Evolutionary conservation across 495 filamentous ascomycete genomes (phyloP), one percentile per base, ranked within the genome.

Genomic region (Parathielavia hyrcaniae): DNA sequence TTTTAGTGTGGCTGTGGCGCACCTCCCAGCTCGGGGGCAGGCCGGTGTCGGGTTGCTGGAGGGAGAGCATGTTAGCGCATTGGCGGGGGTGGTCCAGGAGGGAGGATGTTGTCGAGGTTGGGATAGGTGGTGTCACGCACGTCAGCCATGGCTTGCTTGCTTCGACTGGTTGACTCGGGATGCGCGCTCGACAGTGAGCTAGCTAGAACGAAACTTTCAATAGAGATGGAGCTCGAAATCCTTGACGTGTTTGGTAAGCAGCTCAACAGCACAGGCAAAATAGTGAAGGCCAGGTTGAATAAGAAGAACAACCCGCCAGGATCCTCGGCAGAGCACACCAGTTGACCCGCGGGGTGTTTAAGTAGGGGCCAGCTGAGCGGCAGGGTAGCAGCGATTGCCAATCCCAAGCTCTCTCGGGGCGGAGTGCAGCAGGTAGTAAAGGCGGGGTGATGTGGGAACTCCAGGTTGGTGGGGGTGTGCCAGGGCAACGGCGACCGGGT

Each of bases 1-100:
- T 95, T 76, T 96, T 97, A 71, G 89, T 91, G 75, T 95, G 92
- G 69, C 88, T 95, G 75, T 92, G 89, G 64, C 91, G 89, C 67
- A 97, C 89, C 74, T 96, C 91, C 93, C 93, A 97, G 68, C 83
- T 79, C 6, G 81, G 67, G 45, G 93, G 93, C 53, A 98, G 83
- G 67, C 93, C 93, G 63, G 87, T 85, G 44, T 90, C 87, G 78
- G 71, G 57, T 59, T 57, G 59, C 57, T 55, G 46, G 30, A n/a
- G 32, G n/a, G n/a, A 20, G 38, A 19, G 20, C 53, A 40, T 16
- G 20, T 44, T 35, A 38, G 19, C 5, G 50, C 13, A 11, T 9
- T 38, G 5, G 6, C 44, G 36, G 5, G 8, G 45, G 34, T 16
- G 10, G 19, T 43, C 4, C 45, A 20, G 4, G n/a, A 34, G n/a